Percentiles rank a stretch among this genome's conserved stretches.
phyloP scores from a whole-genome alignment of 1,284 basidiomycete species.

The Irpex rosettiformis region DNA sequence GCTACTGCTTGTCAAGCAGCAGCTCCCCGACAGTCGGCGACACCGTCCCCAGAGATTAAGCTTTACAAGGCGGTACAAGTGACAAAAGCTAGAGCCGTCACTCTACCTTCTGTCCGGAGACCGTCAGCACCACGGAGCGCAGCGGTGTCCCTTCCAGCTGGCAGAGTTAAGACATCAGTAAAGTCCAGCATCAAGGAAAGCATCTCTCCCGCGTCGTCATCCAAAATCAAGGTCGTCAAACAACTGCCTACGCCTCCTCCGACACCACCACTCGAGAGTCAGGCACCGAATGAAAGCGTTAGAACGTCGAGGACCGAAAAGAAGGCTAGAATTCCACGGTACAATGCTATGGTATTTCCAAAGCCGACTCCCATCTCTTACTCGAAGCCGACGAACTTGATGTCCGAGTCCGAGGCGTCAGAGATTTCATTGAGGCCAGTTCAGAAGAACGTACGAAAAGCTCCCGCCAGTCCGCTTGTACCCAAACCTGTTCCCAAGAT shows the following conservation, averaged over 20 bases:
- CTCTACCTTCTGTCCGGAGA: background rate
- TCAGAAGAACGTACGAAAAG: background rate
- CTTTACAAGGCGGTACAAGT: background rate
- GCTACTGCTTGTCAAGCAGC: background rate
- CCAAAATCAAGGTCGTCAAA: background rate
- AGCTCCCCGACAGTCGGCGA: background rate
- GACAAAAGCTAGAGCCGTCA: background rate
- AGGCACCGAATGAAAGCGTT: no score
- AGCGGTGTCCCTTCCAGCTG: background rate
- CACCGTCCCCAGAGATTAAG: background rate
- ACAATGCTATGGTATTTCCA: background rate
- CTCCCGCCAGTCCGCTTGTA: background rate
- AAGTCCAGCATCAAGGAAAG: background rate
- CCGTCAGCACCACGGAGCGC: background rate
- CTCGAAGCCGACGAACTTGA: background rate
- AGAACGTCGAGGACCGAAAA: background rate
- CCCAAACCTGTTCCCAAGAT: background rate
- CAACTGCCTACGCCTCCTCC: conserved; percentile 6
- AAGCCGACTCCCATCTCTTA: background rate
- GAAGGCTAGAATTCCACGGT: background rate
- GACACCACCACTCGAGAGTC: background rate
- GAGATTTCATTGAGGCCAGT: background rate
- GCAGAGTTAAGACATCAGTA: background rate
- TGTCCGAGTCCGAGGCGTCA: background rate
- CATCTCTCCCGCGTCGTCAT: background rate